Evolutionary conservation across 2,329 filamentous ascomycete species (phyloP).

Genomic region (Pezicula neosporulosa): DNA sequence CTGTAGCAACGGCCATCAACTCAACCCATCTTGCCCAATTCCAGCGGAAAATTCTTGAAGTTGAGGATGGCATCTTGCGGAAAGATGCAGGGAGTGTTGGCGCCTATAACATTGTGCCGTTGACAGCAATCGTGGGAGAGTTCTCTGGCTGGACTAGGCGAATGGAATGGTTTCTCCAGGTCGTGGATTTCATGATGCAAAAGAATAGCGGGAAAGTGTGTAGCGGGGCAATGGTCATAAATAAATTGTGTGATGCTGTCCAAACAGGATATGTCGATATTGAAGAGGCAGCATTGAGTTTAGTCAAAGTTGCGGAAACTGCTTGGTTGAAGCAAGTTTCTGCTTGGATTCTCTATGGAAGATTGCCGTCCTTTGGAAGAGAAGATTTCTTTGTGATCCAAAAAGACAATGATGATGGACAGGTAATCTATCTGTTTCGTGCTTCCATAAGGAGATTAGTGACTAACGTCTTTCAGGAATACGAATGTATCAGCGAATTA

Average conservation of each 20-base stretch:
- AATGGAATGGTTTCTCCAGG: slow-evolving; percentile 81
- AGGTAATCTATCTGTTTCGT: slow-evolving; percentile 20
- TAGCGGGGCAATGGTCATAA: slow-evolving; percentile 71
- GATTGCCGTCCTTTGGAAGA: slow-evolving; percentile 70
- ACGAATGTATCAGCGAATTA: slow-evolving; percentile 53
- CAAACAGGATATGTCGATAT: slow-evolving; percentile 89
- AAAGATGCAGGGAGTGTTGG: slow-evolving; percentile 79
- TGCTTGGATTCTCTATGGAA: slow-evolving; percentile 87
- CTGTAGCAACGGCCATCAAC: slow-evolving; percentile 75
- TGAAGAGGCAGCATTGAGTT: slow-evolving; percentile 67
- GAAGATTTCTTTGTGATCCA: slow-evolving; percentile 81
- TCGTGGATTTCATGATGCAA: slow-evolving; percentile 64
- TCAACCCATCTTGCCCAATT: slow-evolving; percentile 75
- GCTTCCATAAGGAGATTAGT: background rate
- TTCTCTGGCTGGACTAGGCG: slow-evolving; percentile 84
- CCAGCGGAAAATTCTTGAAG: slow-evolving; percentile 77
- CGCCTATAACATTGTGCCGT: slow-evolving; percentile 87
- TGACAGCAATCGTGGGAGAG: slow-evolving; percentile 79
- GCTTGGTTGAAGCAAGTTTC: slow-evolving; percentile 90
- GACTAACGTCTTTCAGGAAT: slow-evolving; percentile 42
- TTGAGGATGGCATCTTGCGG: slow-evolving; percentile 74
- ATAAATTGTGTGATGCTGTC: slow-evolving; percentile 70
- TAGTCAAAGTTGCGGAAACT: slow-evolving; percentile 77
- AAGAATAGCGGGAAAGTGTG: slow-evolving; percentile 37
- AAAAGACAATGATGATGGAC: slow-evolving; percentile 31